Base-by-base conservation (phyloP, 1,284 basidiomycete species). In the Ceratobasidium sp. region DNA sequence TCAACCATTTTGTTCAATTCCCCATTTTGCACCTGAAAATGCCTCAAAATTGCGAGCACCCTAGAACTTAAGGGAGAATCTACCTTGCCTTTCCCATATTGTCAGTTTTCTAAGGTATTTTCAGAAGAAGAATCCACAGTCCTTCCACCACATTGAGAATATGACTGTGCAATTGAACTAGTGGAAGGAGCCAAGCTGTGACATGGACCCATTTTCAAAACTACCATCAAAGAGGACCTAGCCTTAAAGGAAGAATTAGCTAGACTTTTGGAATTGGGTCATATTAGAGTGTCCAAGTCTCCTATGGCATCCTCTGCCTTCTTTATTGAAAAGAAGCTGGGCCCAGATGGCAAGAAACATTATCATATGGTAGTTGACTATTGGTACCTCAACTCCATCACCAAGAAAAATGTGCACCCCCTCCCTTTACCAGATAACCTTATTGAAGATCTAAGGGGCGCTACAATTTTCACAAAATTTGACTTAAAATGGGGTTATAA, bases 111-210 rank as follows among this genome's bases (percentile, higher is more conserved):
- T n/a, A 25, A 69, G 3, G 50, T 69, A 23, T 69, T 69, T 44
- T 16, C 33, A 21, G 53, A 69, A 25, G 50, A 49, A n/a, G 30
- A 69, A 60, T 27, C 53, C 14, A 50, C 25, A 13, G 44, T 49
- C 4, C 41, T 71, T 9, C 70, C 68, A 9, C 70, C 54, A 1
- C 50, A 69, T 19, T 16, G 41, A 5, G 16, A 16, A 9, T 68
- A 58, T 58, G 69, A 71, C 21, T 25, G 70, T 9, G 33, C 70
- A 29, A 71, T 69, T 39, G 47, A 56, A 25, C 52, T 71, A 14
- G 8, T 46, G 30, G 39, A 23, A 49, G 52, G 42, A 14, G 47
- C 33, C 19, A 47, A 29, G 21, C 68, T 46, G 3, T 25, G 23
- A 9, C 46, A 66, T 36, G 53, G 68, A 6, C 59, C 52, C 1